Conservation (phyloP, 23 red algal species). For the Gracilaria vermiculophylla region DNA sequence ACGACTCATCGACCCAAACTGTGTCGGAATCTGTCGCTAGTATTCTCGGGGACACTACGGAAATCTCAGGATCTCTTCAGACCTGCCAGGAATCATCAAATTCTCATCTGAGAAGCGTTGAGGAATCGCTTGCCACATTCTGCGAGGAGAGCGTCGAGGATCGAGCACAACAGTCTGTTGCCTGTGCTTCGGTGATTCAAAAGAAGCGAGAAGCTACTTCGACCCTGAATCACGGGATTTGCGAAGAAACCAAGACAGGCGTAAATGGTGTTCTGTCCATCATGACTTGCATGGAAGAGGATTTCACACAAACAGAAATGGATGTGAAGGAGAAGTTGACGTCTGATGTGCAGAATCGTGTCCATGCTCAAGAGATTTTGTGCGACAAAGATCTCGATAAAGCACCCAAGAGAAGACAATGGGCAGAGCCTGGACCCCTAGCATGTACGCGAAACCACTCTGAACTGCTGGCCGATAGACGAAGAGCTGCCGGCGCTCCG, state of each 20-base stretch:
- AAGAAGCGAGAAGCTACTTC: not conserved
- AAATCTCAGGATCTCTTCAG: not conserved
- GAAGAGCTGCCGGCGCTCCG: not conserved
- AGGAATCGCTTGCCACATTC: not conserved
- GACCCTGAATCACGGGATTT: not conserved
- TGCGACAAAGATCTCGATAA: slow-evolving; percentile 8
- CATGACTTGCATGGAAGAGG: not conserved
- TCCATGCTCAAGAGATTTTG: slow-evolving; percentile 1
- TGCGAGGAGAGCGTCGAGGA: not conserved
- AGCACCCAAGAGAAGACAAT: slow-evolving; percentile 21
- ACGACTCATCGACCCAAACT: not conserved
- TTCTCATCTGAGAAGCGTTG: not conserved
- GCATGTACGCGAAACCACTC: slow-evolving; percentile 14
- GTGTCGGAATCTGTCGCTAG: not conserved
- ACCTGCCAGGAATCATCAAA: not conserved
- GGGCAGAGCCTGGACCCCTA: not conserved
- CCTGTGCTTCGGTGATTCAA: not conserved
- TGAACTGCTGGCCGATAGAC: not conserved
- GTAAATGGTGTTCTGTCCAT: not conserved
- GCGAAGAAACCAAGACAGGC: not conserved
- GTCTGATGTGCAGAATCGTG: not conserved
- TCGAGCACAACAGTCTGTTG: not conserved
- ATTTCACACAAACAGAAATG: not conserved
- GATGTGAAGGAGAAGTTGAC: slow-evolving; percentile 2
- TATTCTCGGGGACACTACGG: not conserved